A percentile compares a stretch with the other conserved stretches of the same genome.
Conservation (phyloP, 768 basidiomycete species). For the Trametes meyenii region DNA sequence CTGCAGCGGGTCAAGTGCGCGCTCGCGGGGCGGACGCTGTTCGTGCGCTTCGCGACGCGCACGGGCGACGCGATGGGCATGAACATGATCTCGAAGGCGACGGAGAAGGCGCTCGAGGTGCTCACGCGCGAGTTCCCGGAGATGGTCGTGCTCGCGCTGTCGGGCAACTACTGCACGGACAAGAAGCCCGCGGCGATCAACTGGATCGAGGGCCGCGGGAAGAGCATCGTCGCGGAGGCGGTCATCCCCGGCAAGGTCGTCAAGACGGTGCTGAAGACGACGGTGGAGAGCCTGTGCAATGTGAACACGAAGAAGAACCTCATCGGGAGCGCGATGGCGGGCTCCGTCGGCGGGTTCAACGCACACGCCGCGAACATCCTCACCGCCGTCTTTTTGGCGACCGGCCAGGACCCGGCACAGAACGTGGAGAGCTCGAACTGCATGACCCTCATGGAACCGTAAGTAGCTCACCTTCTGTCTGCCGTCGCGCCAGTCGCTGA, state of each 20-base stretch:
- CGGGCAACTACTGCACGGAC: slow-evolving; percentile 99
- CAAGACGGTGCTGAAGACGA: slow-evolving; percentile 92
- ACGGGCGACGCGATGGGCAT: slow-evolving; percentile 99
- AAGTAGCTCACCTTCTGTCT: slow-evolving; percentile 41
- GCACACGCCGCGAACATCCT: slow-evolving; percentile 98
- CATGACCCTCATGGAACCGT: slow-evolving; percentile 99
- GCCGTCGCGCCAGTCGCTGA: neutral
- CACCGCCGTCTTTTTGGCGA: slow-evolving; percentile 93
- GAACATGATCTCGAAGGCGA: slow-evolving; percentile 99
- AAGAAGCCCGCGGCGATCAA: slow-evolving; percentile 99
- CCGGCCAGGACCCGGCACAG: slow-evolving; percentile 98
- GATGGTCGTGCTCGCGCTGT: slow-evolving; percentile 89
- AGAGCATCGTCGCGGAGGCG: slow-evolving; percentile 97
- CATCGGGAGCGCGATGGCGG: slow-evolving; percentile 97
- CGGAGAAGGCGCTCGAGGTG: slow-evolving; percentile 88
- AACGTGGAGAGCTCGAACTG: slow-evolving; percentile 99
- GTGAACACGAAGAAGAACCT: slow-evolving; percentile 97
- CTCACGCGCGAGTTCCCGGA: slow-evolving; percentile 82
- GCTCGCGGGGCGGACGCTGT: slow-evolving; percentile 91
- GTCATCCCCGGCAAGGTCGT: slow-evolving; percentile 89
- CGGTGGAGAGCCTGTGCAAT: slow-evolving; percentile 84
- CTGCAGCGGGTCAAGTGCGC: slow-evolving; percentile 85
- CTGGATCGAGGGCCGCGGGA: slow-evolving; percentile 99
- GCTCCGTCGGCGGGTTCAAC: slow-evolving; percentile 96
- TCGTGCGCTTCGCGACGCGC: slow-evolving; percentile 88